These are phyloP conservation scores for Paramecium pentaurelia DNA, from an alignment of 73 alveolate species.

Conservation along the genomic window DNA sequence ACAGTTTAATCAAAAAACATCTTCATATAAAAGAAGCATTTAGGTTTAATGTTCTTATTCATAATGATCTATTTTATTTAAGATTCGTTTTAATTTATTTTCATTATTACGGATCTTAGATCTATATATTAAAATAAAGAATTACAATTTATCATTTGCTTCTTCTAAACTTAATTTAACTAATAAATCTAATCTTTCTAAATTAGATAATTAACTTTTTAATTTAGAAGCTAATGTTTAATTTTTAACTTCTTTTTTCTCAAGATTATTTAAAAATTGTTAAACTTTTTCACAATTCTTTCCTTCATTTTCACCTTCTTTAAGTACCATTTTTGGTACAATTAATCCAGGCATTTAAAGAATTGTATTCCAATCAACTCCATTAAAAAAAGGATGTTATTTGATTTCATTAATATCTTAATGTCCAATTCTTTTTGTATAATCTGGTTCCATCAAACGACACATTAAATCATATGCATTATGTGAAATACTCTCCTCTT, in stretches of 20 bases:
- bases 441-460: constrained; percentile 74
- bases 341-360: constrained; percentile 11
- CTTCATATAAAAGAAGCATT: not conserved
- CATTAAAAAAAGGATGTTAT: constrained; percentile 84
- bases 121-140: not conserved
- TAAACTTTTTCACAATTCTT: constrained; percentile 52
- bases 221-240: constrained; percentile 21
- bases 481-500: constrained; percentile 78
- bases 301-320: constrained; percentile 50
- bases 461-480: constrained; percentile 86
- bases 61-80: not conserved
- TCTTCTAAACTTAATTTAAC: constrained; percentile 45
- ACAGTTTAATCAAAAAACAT: not conserved
- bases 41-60: not conserved
- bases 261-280: constrained; percentile 35
- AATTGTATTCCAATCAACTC: constrained; percentile 74
- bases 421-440: constrained; percentile 82
- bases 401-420: constrained; percentile 85
- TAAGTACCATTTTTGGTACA: constrained; percentile 18
- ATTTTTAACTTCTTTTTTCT: constrained; percentile 32
- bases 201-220: constrained; percentile 5
- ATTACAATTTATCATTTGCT: constrained; percentile 55
- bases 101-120: not conserved
- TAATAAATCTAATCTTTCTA: constrained; percentile 61
- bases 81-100: not conserved